Percentiles rank a stretch among this genome's conserved stretches.
phyloP scores from a whole-genome alignment of 768 basidiomycete species.

The Suillus occidentalis region DNA sequence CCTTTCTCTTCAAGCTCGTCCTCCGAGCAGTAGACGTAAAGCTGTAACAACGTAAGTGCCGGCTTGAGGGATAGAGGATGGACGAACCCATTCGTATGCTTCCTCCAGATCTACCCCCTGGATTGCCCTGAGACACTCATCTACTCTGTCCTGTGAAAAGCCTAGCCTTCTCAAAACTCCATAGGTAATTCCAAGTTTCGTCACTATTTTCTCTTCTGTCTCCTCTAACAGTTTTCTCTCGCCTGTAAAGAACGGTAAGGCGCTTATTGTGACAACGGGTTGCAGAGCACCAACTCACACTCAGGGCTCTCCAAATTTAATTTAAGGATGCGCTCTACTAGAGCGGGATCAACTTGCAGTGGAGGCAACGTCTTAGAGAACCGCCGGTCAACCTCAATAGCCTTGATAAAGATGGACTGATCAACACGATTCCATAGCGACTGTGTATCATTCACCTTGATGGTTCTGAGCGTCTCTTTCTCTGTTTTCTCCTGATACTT shows the following conservation, averaged over 20 bases:
- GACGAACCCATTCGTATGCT: conserved; percentile 85
- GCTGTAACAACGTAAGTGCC: conserved; percentile 39
- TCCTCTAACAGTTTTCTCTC: conserved; percentile 46
- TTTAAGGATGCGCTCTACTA: conserved; percentile 61
- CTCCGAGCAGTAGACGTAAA: conserved; percentile 62
- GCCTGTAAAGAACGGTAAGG: conserved; percentile 14
- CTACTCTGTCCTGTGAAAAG: conserved; percentile 66
- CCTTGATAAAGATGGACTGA: conserved; percentile 38
- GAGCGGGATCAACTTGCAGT: conserved; percentile 59
- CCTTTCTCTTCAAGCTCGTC: conserved; percentile 52
- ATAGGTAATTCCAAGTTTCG: conserved; percentile 75
- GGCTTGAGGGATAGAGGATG: not conserved
- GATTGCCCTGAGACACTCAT: conserved; percentile 68
- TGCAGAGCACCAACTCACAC: not conserved
- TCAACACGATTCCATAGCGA: not conserved
- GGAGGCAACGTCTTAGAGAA: conserved; percentile 60
- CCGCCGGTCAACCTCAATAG: conserved; percentile 80
- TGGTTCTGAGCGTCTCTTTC: conserved; percentile 70
- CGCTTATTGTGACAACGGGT: not conserved
- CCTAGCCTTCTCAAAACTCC: conserved; percentile 79
- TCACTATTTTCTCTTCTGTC: conserved; percentile 67
- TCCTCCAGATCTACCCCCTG: conserved; percentile 78
- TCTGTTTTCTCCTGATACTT: conserved; percentile 85
- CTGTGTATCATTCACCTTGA: conserved; percentile 43
- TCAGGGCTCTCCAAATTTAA: conserved; percentile 38